Evolutionary conservation across 2,329 filamentous ascomycete genomes (phyloP), one percentile per base, ranked within the genome.

Genomic region (Xylaria sp.): DNA sequence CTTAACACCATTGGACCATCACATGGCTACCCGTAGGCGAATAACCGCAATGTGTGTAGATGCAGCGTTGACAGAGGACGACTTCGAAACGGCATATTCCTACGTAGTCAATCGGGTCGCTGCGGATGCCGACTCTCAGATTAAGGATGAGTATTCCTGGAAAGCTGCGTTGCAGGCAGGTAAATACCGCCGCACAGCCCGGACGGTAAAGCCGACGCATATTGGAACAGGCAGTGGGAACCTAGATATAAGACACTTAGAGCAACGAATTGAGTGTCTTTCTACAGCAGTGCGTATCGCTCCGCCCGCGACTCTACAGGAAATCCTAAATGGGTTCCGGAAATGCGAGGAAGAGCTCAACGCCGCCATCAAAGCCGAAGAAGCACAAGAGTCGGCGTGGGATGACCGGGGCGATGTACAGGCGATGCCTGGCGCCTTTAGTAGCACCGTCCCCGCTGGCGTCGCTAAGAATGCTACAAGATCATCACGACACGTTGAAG

Each of bases 11-110:
- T 69, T 71, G 63, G 72, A 69, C 24, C 78, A 78, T 50, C 79
- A 78, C 8, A 72, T 78, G 3, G 75, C 82, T 45, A 86, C 88
- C 3, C 88, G 91, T 75, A 88, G 86, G 56, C 87, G 92, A 34
- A 89, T 96, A 59, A 90, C 89, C 5, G 90, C 91, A 67, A 93
- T 95, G 91, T 93, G 92, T 71, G 89, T 95, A 48, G 90, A 93
- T 76, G 89, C 91, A 14, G 92, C 93, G 12, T 84, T 96, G 0
- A 84, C 85, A 9, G 92, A 94, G 76, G 90, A 94, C 70, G 93
- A 89, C 76, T 96, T 96, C 69, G 93, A 97, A 77, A 96, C 93
- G 0, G 93, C 93, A 11, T 96, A 95, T 78, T 94, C 92, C 0
- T 95, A 93, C 75, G 90, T 94, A 1, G 87, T 93, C 55, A 93